These are phyloP conservation scores for Climacium dendroides DNA, from an alignment of 225 moss, liverwort and hornwort genomes.

Conservation along the genomic window DNA sequence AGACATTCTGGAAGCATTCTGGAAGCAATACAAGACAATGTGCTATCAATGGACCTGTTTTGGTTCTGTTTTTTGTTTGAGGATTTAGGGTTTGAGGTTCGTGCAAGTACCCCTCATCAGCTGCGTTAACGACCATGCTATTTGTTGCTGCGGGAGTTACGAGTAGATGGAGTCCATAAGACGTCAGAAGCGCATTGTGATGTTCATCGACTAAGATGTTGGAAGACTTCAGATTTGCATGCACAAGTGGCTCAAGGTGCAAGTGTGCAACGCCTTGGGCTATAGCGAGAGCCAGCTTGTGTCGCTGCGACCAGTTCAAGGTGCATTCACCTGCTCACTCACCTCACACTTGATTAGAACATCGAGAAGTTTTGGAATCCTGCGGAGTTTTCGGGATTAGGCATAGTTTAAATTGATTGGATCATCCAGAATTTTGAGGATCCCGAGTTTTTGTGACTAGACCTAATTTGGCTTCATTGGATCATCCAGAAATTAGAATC, in stretches of 20 bases:
- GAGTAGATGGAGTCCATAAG: conserved; percentile 24
- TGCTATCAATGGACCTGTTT: not conserved
- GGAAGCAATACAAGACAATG: not conserved
- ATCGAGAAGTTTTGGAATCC: not conserved
- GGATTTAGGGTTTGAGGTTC: not conserved
- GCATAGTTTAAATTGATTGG: not conserved
- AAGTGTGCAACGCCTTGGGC: conserved; percentile 30
- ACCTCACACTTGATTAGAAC: not conserved
- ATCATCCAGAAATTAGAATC: not conserved
- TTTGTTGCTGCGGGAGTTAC: not conserved
- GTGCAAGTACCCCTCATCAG: not conserved
- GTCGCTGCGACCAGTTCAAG: conserved; percentile 15
- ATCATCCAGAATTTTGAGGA: not conserved
- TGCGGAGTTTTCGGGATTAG: not conserved
- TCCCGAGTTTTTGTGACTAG: not conserved
- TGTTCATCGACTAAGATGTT: conserved; percentile 9
- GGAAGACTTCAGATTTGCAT: conserved; percentile 19
- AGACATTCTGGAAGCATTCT: not conserved
- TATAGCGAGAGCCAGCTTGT: conserved; percentile 15
- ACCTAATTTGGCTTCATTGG: not conserved
- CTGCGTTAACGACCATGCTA: not conserved
- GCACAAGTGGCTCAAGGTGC: conserved; percentile 20
- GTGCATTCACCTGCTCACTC: not conserved
- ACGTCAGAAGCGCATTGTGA: conserved; percentile 8
- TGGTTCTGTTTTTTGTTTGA: no score